phyloP scores from a whole-genome alignment of 2,329 filamentous ascomycete species.

The Paracoccidioides brasiliensis region DNA sequence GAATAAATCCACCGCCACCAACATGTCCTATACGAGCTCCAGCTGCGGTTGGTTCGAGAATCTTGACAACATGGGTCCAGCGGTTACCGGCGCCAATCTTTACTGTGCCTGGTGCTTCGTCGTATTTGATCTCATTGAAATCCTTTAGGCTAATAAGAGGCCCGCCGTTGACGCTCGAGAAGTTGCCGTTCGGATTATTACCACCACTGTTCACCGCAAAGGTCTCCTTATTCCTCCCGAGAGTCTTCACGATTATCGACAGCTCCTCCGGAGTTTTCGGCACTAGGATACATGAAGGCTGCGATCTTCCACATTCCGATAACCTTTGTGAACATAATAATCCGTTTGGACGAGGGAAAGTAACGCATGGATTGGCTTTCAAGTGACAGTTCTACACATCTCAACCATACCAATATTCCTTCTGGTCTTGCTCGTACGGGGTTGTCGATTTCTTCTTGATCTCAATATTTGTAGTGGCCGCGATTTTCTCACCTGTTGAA shows the following conservation, averaged over 20 bases:
- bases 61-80: conserved; percentile 24
- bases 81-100: conserved; percentile 25
- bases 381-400: not conserved
- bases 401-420: not conserved
- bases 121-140: conserved; percentile 25
- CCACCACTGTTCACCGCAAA: conserved; percentile 44
- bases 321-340: not conserved
- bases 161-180: conserved; percentile 33
- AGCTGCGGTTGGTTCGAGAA: conserved; percentile 24
- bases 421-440: not conserved
- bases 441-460: not conserved
- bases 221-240: conserved; percentile 36
- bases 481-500: not conserved
- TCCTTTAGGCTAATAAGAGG: conserved; percentile 35
- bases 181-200: conserved; percentile 36
- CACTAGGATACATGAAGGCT: conserved; percentile 36
- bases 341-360: not conserved
- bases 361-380: not conserved
- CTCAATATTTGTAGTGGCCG: not conserved
- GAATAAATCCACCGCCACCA: conserved; percentile 36
- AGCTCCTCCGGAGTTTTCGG: conserved; percentile 41
- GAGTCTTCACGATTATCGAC: conserved; percentile 38
- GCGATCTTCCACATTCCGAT: not conserved
- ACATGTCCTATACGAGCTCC: conserved; percentile 37
- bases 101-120: conserved; percentile 27